phyloP scores from a whole-genome alignment of 257 asterid genomes.

The Solanum neorickii region DNA sequence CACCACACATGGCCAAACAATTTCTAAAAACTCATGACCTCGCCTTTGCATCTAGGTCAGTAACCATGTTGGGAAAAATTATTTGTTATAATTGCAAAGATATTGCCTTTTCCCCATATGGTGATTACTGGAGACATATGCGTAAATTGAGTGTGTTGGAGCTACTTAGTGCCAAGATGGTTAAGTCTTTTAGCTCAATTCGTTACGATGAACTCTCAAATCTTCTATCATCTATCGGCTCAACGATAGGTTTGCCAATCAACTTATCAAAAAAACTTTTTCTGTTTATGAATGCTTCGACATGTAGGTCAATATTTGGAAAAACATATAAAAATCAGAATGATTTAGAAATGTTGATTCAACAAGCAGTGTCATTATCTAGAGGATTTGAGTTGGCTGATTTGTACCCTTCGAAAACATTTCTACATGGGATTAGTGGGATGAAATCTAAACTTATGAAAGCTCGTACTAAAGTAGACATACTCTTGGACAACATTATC shows the following conservation, averaged over 20 bases:
- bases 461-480: neutral
- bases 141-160: neutral
- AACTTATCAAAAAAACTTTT: neutral
- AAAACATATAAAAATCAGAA: neutral
- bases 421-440: neutral
- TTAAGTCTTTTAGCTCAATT: neutral
- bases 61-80: neutral
- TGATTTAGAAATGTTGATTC: neutral
- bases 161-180: neutral
- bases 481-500: neutral
- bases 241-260: neutral
- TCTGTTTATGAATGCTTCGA: neutral
- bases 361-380: neutral
- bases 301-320: neutral
- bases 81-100: neutral
- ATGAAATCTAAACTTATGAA: neutral
- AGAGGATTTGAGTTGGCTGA: neutral
- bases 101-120: neutral
- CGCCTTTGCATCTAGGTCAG: conserved; percentile 8
- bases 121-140: neutral
- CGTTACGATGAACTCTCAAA: neutral
- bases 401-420: neutral
- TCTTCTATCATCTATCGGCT: neutral
- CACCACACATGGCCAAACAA: neutral
- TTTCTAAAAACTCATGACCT: conserved; percentile 9